Conservation (phyloP, 169 alveolate species). For the Plasmodium billcollinsi region DNA sequence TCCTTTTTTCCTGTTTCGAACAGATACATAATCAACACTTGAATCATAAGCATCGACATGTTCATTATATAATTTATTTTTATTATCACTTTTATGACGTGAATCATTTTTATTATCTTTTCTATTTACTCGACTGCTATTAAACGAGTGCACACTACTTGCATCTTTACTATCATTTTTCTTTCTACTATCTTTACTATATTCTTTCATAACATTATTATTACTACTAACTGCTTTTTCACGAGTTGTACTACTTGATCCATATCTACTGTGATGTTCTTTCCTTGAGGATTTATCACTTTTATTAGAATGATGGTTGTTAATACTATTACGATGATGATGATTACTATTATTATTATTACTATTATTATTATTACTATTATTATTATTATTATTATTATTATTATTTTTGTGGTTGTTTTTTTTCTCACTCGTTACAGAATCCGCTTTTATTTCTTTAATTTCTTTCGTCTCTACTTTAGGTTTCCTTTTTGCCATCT, state of each 20-base stretch:
- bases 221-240: neutral
- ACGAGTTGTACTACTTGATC: neutral
- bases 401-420: neutral
- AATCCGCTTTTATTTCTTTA: neutral
- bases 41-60: neutral
- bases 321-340: no score
- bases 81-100: neutral
- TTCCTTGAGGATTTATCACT: slow-evolving; percentile 1
- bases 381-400: neutral
- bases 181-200: slow-evolving; percentile 17
- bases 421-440: slow-evolving; percentile 8
- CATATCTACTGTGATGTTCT: slow-evolving; percentile 8
- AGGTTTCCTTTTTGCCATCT: slow-evolving; percentile 71
- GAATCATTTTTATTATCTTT: slow-evolving; percentile 6
- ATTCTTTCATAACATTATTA: neutral
- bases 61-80: slow-evolving; percentile 1
- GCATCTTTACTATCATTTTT: slow-evolving; percentile 26
- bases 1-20: neutral
- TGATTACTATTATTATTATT: neutral
- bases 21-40: neutral
- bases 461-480: slow-evolving; percentile 24
- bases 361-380: no score
- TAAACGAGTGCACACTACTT: neutral
- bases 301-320: slow-evolving; percentile 7
- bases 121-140: neutral